A percentile compares a stretch with the other conserved stretches of the same genome.
Evolutionary conservation across 371 early-diverging fungal genomes (phyloP).

Genomic region (Lichtheimia ornata): DNA sequence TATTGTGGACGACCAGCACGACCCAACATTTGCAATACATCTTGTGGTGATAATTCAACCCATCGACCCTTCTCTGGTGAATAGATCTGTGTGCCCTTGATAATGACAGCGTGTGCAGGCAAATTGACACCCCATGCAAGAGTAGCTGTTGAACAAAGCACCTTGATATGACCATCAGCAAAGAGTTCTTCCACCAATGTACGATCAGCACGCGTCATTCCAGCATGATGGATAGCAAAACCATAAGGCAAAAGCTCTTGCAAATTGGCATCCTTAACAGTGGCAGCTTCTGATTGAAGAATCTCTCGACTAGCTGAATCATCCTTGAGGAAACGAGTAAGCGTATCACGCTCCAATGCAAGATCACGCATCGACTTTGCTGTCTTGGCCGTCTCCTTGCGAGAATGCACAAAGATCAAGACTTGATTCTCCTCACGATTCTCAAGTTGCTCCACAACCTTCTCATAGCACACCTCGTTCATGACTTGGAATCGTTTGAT

Average conservation of each 20-base stretch:
- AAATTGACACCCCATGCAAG: slow-evolving; percentile 99
- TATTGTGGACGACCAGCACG: slow-evolving; percentile 99
- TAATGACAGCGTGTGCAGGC: slow-evolving; percentile 99
- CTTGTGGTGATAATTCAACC: slow-evolving; percentile 93
- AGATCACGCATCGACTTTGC: slow-evolving; percentile 90
- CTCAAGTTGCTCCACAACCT: slow-evolving; percentile 87
- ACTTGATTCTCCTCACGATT: slow-evolving; percentile 84
- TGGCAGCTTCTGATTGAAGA: slow-evolving; percentile 78
- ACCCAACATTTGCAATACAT: slow-evolving; percentile 99
- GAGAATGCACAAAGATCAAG: slow-evolving; percentile 97
- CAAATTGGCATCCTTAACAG: slow-evolving; percentile 79
- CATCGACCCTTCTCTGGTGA: slow-evolving; percentile 93
- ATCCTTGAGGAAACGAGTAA: slow-evolving; percentile 74
- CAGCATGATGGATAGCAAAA: slow-evolving; percentile 99
- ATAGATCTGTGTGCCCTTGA: slow-evolving; percentile 99
- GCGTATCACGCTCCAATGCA: slow-evolving; percentile 86
- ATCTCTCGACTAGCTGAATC: slow-evolving; percentile 87
- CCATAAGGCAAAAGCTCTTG: slow-evolving; percentile 92
- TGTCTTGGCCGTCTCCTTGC: slow-evolving; percentile 96
- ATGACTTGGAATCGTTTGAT: slow-evolving; percentile 92
- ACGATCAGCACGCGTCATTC: slow-evolving; percentile 95
- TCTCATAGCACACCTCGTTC: slow-evolving; percentile 95
- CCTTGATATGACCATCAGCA: slow-evolving; percentile 88
- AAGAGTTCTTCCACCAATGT: slow-evolving; percentile 95
- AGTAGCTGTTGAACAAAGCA: slow-evolving; percentile 98